Evolutionary conservation across 345 rosid species (phyloP).

Genomic region (Excoecaria cochinchinensis): DNA sequence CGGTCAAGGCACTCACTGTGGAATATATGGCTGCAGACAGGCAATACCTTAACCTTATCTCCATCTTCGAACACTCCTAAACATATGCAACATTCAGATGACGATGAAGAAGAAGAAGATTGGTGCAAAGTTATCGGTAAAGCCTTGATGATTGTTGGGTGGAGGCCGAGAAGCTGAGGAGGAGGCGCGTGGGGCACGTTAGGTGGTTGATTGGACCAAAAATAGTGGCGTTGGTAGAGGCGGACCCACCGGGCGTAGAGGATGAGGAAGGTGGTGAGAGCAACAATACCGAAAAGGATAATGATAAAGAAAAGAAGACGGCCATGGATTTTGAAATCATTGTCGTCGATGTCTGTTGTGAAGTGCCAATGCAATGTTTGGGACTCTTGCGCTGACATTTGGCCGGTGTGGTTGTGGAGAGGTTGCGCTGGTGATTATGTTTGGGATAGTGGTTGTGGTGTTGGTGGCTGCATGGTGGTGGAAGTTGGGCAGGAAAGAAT

Average conservation of each 20-base stretch:
- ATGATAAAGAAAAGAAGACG: conserved; percentile 39
- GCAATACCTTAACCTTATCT: conserved; percentile 65
- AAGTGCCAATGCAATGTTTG: conserved; percentile 44
- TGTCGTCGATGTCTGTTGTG: conserved; percentile 42
- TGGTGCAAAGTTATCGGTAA: conserved; percentile 27
- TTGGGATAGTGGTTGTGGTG: neutral
- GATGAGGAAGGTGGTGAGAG: conserved; percentile 34
- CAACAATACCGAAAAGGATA: conserved; percentile 28
- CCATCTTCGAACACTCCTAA: conserved; percentile 66
- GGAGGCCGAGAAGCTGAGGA: conserved; percentile 22
- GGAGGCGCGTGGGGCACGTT: conserved; percentile 13
- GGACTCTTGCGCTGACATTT: conserved; percentile 19
- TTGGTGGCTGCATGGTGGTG: neutral
- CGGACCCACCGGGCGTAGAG: conserved; percentile 44
- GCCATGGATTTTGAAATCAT: conserved; percentile 39
- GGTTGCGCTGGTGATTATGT: too few species aligned
- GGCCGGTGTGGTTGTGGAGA: neutral
- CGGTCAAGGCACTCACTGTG: conserved; percentile 67
- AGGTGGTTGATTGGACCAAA: neutral
- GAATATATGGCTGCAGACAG: conserved; percentile 56
- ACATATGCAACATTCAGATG: conserved; percentile 63
- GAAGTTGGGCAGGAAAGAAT: neutral
- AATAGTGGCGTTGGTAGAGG: conserved; percentile 12
- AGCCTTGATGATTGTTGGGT: conserved; percentile 19
- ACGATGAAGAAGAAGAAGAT: neutral